Percentiles rank a stretch among this genome's conserved stretches.
phyloP scores from a whole-genome alignment of 169 alveolate species.

The Eimeria necatrix region DNA sequence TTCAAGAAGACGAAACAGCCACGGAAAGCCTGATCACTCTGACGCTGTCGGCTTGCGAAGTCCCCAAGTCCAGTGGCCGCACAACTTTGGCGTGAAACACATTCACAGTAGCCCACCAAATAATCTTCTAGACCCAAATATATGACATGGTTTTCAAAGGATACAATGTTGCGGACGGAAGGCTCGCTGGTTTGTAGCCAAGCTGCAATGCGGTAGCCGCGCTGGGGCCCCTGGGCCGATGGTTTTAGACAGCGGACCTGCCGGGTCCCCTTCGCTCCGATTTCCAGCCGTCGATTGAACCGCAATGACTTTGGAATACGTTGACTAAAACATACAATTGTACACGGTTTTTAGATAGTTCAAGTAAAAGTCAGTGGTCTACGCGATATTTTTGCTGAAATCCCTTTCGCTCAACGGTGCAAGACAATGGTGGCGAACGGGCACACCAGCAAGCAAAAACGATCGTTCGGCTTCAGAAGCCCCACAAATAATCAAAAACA shows the following conservation, averaged over 20 bases:
- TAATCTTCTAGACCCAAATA: constrained; percentile 6
- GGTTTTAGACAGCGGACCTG: constrained; percentile 67
- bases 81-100: neutral
- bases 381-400: no score
- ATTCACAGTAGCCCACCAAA: neutral
- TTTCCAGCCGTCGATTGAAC: neutral
- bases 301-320: neutral
- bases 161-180: constrained; percentile 11
- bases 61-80: constrained; percentile 44
- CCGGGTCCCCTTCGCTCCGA: constrained; percentile 40
- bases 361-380: no score
- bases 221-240: constrained; percentile 80
- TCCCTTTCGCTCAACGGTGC: neutral
- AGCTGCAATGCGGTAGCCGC: constrained; percentile 18
- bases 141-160: constrained; percentile 1
- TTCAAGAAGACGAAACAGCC: neutral
- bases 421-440: constrained; percentile 28
- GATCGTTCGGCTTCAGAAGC: neutral
- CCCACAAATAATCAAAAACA: neutral
- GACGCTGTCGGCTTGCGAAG: constrained; percentile 24
- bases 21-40: constrained; percentile 39
- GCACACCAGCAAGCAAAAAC: neutral
- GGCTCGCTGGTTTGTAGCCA: constrained; percentile 53
- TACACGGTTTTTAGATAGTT: no score
- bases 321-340: no score